Conservation (phyloP, 2,329 filamentous ascomycete species). For the Cordyceps fumosorosea region DNA sequence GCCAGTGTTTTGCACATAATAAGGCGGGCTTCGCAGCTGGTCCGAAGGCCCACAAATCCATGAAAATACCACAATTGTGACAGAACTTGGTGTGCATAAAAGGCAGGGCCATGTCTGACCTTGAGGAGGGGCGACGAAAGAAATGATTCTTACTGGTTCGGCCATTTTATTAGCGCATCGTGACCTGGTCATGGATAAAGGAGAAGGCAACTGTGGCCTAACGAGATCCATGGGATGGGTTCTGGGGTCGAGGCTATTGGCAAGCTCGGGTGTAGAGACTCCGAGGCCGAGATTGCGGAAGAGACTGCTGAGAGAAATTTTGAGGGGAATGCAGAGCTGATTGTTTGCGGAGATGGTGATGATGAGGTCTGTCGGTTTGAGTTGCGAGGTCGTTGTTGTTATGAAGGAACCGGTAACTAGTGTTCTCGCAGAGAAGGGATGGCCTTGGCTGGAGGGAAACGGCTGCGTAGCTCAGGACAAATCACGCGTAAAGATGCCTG, state of each 20-base stretch:
- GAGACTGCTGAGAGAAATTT: background rate
- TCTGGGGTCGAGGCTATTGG: background rate
- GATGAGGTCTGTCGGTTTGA: no score
- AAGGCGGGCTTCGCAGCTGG: background rate
- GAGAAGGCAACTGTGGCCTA: background rate
- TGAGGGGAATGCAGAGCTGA: no score
- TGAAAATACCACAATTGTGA: conserved; percentile 3
- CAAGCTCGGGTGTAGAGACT: background rate
- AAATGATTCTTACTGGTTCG: background rate
- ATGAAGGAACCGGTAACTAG: background rate
- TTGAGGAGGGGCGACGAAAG: background rate
- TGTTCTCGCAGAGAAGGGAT: background rate
- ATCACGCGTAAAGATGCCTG: background rate
- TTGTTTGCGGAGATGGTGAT: no score
- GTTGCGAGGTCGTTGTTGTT: background rate
- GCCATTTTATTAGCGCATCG: background rate
- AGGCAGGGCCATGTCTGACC: background rate
- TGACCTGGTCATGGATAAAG: background rate
- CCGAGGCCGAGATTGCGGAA: background rate
- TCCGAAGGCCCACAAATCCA: background rate
- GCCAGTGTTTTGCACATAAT: conserved; percentile 4
- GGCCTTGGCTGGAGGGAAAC: no score
- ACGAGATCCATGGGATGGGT: background rate
- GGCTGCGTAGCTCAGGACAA: background rate
- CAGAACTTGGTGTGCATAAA: background rate